These are phyloP conservation scores for Taiozyma onychis DNA, from an alignment of 1,139 yeast species.

Conservation along the genomic window DNA sequence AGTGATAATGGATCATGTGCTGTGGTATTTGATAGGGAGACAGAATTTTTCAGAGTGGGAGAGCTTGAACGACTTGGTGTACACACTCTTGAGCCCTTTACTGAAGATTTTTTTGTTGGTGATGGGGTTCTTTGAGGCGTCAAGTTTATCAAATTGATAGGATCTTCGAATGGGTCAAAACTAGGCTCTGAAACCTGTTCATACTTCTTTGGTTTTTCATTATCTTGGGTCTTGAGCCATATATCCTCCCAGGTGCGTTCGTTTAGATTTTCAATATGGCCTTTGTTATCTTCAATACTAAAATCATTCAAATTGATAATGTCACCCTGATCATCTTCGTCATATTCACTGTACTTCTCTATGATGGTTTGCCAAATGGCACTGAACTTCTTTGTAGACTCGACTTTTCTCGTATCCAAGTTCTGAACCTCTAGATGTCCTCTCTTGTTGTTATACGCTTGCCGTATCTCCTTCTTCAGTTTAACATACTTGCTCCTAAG, in stretches of 20 bases:
- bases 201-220: not conserved
- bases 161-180: constrained; percentile 15
- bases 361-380: constrained; percentile 47
- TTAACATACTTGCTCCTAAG: constrained; percentile 6
- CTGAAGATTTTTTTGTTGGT: not conserved
- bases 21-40: not conserved
- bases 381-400: constrained; percentile 16
- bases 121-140: not conserved
- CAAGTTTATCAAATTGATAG: constrained; percentile 25
- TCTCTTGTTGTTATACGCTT: constrained; percentile 1
- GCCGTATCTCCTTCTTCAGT: constrained; percentile 1
- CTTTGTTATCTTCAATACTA: constrained; percentile 47
- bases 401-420: constrained; percentile 11
- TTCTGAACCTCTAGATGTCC: not conserved
- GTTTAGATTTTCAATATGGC: constrained; percentile 35
- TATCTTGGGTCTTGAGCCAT: constrained; percentile 13
- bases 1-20: not conserved
- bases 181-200: not conserved
- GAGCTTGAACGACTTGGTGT: not conserved
- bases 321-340: constrained; percentile 52
- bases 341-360: constrained; percentile 42
- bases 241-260: constrained; percentile 7
- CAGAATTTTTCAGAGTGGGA: not conserved
- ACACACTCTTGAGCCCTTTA: not conserved
- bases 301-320: constrained; percentile 56